Evolutionary conservation across 805 yeast species (phyloP), one percentile per base, ranked within the genome.

Genomic region (Candida khao-thaluensis): DNA sequence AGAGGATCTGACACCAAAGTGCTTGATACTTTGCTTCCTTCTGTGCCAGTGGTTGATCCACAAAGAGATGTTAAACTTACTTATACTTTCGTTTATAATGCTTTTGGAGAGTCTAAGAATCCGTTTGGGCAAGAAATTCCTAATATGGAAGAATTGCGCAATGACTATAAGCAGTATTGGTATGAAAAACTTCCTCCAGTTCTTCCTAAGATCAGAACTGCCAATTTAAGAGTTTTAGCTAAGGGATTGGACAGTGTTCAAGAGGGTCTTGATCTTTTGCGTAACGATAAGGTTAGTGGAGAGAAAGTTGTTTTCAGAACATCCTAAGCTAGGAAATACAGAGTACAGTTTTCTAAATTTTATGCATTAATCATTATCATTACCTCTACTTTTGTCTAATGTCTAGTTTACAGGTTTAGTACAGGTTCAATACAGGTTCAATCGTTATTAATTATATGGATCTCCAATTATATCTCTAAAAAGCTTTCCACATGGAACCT

Each of bases 401-500:
- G n/a, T n/a, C n/a, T n/a, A n/a, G n/a, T n/a, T n/a, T n/a, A n/a
- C n/a, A n/a, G n/a, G n/a, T n/a, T n/a, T n/a, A n/a, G n/a, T n/a
- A n/a, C n/a, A n/a, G n/a, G n/a, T n/a, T n/a, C n/a, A n/a, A n/a
- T n/a, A n/a, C n/a, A n/a, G n/a, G n/a, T n/a, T n/a, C n/a, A n/a
- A n/a, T n/a, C n/a, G n/a, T n/a, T n/a, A n/a, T n/a, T n/a, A n/a
- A n/a, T n/a, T n/a, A n/a, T n/a, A n/a, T n/a, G n/a, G n/a, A n/a
- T 24, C 15, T 4, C 88, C 89, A 45, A 93, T 78, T 31, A 88
- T 78, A 30, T 89, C 87, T 41, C 74, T 66, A 56, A 93, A 91
- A 33, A 91, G 62, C 49, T 81, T 70, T 37, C 81, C 79, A 56
- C 95, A 83, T 11, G 90, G 95, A 24, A 93, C 91, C 9, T 73